Evolutionary conservation across 164 flowering plant species (phyloP).

Genomic region (Stephania yunnanensis): DNA sequence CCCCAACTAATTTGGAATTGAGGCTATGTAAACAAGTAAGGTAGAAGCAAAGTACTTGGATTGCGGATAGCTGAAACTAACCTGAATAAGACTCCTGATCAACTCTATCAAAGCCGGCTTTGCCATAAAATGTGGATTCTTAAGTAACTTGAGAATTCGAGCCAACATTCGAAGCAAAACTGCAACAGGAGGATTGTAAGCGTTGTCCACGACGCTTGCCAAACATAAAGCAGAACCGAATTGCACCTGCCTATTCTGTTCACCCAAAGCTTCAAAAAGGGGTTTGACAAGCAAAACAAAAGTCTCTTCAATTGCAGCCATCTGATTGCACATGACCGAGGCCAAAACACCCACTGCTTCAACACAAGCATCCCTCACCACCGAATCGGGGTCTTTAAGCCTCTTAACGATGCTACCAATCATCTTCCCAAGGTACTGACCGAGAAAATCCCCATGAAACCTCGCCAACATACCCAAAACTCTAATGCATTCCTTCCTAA

Average conservation of each 20-base stretch:
- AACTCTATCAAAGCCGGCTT: slow-evolving; percentile 79
- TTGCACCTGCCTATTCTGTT: slow-evolving; percentile 75
- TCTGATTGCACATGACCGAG: slow-evolving; percentile 34
- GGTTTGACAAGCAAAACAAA: slow-evolving; percentile 69
- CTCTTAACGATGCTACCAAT: slow-evolving; percentile 65
- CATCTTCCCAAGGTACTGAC: slow-evolving; percentile 59
- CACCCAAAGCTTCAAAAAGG: slow-evolving; percentile 85
- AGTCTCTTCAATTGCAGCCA: slow-evolving; percentile 36
- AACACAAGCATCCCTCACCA: slow-evolving; percentile 80
- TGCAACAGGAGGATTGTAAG: slow-evolving; percentile 47
- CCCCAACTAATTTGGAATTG: background rate
- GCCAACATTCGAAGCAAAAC: slow-evolving; percentile 59
- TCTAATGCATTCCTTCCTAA: slow-evolving; percentile 75
- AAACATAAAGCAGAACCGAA: slow-evolving; percentile 79
- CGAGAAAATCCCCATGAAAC: slow-evolving; percentile 44
- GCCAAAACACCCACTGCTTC: slow-evolving; percentile 74
- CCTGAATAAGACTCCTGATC: slow-evolving; percentile 80
- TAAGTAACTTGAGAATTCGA: slow-evolving; percentile 65
- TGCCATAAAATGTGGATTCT: slow-evolving; percentile 78
- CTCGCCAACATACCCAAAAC: slow-evolving; percentile 56
- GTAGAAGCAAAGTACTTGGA: background rate
- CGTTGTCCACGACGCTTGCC: slow-evolving; percentile 62
- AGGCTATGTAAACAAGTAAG: background rate
- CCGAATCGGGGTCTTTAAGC: slow-evolving; percentile 76
- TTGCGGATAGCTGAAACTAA: slow-evolving; percentile 9